phyloP scores from a whole-genome alignment of 345 rosid genomes.

The Brassica nigra region DNA sequence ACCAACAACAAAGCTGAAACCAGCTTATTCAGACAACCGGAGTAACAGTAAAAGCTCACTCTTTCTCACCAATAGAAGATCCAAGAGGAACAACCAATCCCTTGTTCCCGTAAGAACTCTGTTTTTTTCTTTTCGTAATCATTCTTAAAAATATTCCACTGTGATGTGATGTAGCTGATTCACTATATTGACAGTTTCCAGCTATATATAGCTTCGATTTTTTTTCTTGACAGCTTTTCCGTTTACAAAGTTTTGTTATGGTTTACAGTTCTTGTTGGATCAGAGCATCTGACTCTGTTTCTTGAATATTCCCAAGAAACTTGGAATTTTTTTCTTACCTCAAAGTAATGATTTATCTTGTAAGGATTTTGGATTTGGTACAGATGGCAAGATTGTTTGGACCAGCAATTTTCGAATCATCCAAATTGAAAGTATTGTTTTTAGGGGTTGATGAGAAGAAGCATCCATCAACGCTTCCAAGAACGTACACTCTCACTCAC shows the following conservation, averaged over 20 bases:
- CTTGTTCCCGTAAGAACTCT: constrained; percentile 56
- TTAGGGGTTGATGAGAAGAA: constrained; percentile 89
- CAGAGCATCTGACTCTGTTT: neutral
- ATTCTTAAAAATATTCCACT: neutral
- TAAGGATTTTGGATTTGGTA: constrained; percentile 7
- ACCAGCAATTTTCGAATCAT: constrained; percentile 89
- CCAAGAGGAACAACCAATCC: constrained; percentile 52
- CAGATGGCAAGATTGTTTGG: constrained; percentile 93
- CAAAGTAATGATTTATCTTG: neutral
- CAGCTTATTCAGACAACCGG: constrained; percentile 51
- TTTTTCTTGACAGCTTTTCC: neutral
- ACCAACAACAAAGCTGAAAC: constrained; percentile 52
- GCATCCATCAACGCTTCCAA: constrained; percentile 86
- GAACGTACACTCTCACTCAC: constrained; percentile 92
- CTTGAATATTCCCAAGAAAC: neutral
- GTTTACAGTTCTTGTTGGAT: neutral
- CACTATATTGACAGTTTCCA: neutral
- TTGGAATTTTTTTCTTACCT: neutral
- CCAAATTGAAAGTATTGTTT: constrained; percentile 86
- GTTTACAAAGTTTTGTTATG: neutral
- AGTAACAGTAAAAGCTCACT: constrained; percentile 45
- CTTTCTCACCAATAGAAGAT: constrained; percentile 47
- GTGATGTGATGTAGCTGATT: neutral
- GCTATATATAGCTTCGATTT: neutral
- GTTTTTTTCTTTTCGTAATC: neutral